Percentiles rank a stretch among this genome's conserved stretches.
phyloP scores from a whole-genome alignment of 2,329 filamentous ascomycete species.

The Trichothecium sympodiale region DNA sequence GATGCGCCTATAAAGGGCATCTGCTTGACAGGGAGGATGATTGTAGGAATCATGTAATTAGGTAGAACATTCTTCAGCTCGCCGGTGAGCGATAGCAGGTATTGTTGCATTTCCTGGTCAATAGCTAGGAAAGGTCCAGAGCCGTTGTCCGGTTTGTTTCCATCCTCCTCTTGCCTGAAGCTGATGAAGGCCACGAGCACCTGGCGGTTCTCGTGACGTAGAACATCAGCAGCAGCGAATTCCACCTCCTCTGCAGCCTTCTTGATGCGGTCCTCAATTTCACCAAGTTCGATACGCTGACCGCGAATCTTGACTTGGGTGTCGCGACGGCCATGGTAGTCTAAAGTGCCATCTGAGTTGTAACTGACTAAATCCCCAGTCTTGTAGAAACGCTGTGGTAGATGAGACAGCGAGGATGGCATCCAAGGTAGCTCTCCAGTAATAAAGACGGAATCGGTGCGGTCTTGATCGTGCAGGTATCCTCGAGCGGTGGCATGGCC shows the following conservation, averaged over 20 bases:
- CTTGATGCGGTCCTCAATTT: slow-evolving; percentile 5
- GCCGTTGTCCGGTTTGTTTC: slow-evolving; percentile 12
- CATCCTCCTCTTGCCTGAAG: slow-evolving; percentile 4
- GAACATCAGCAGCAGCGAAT: no score
- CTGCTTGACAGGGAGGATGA: slow-evolving; percentile 2
- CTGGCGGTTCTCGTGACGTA: neutral
- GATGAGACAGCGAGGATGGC: neutral
- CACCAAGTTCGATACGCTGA: slow-evolving; percentile 32
- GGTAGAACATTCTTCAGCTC: slow-evolving; percentile 5
- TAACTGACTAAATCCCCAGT: slow-evolving; percentile 4
- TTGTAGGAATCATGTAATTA: slow-evolving; percentile 6
- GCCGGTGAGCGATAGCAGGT: slow-evolving; percentile 7
- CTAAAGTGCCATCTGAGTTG: slow-evolving; percentile 1
- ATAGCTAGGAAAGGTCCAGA: slow-evolving; percentile 3
- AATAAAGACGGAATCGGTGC: slow-evolving; percentile 13
- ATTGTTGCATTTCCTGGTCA: slow-evolving; percentile 4
- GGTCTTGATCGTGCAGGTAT: slow-evolving; percentile 29
- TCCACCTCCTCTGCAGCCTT: neutral
- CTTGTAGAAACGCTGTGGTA: slow-evolving; percentile 6
- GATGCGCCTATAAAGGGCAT: slow-evolving; percentile 6
- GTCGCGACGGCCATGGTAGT: slow-evolving; percentile 1
- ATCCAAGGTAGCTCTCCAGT: slow-evolving; percentile 1
- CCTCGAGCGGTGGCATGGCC: slow-evolving; percentile 30
- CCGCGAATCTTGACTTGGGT: slow-evolving; percentile 40
- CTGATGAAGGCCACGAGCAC: slow-evolving; percentile 4